Evolutionary conservation across 345 rosid genomes (phyloP), one percentile per base, ranked within the genome.

Genomic region (Angophora floribunda): DNA sequence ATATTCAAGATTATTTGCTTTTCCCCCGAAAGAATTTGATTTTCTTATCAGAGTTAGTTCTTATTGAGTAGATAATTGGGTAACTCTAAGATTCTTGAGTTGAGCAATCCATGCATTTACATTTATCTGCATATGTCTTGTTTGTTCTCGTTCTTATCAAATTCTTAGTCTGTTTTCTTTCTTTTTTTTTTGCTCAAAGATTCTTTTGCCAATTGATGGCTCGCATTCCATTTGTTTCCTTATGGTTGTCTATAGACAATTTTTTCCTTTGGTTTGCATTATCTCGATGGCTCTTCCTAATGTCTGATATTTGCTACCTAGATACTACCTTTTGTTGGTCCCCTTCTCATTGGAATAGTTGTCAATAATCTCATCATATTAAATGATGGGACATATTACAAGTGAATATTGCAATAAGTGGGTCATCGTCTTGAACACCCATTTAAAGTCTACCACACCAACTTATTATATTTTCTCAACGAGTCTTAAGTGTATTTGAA

Each of bases 251-350:
- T 85, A 90, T 85, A 97, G 99, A 95, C 96, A 86, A 90, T 96
- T 57, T 96, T 93, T 95, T 97, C 91, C 93, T 96, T 85, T 97
- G 99, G 99, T 95, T 96, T 93, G 95, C 98, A 7, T 93, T 96
- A 87, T 96, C 99, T 86, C 99, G 99, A 87, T 97, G 99, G 99
- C 93, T 97, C 67, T 97, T 97, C 91, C 97, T 96, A 52, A 52
- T 86, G 93, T 88, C 91, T 97, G 86, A 92, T 97, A 87, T 85
- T 95, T 13, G 97, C 98, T 13, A 92, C 95, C 21, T 97, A 96
- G 97, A 87, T 96, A 87, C 94, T 97, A 89, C 99, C 99, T 47
- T 90, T 97, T 89, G 99, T 99, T 86, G 99, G 94, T 44, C 99
- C 99, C 89, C 95, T 96, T 93, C 98, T 97, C 88, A 96, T 97